Evolutionary conservation across 202 grass and related monocot species (phyloP).

Genomic region (Bolboschoenoplectus hybrid): DNA sequence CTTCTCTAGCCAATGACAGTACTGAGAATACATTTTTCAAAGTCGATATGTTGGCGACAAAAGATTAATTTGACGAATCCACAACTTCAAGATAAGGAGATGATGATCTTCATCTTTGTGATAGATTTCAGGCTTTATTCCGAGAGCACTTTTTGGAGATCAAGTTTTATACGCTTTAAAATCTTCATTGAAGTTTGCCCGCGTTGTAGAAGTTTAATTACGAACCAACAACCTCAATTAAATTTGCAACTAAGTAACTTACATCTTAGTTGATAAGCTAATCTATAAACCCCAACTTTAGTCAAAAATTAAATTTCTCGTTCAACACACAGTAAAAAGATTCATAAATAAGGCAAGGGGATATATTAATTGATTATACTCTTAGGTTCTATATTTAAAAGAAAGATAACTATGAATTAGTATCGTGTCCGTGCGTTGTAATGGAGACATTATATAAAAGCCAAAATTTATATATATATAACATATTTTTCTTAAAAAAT

Average conservation of each 20-base stretch:
- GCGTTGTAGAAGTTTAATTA: neutral
- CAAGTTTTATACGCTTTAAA: neutral
- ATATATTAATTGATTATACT: too few relatives aligned
- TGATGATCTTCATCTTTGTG: neutral
- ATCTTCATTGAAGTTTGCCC: neutral
- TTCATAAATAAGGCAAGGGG: too few relatives aligned
- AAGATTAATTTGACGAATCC: neutral
- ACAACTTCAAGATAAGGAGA: neutral
- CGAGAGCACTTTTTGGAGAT: neutral
- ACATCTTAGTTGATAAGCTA: neutral
- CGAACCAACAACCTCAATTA: neutral
- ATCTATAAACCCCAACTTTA: neutral
- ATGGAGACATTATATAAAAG: too few relatives aligned
- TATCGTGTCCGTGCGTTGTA: too few relatives aligned
- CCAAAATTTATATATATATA: too few relatives aligned
- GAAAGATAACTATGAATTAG: too few relatives aligned
- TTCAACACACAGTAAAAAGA: too few relatives aligned
- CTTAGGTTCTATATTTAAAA: too few relatives aligned
- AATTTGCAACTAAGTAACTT: neutral
- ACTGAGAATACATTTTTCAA: neutral
- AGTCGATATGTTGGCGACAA: neutral
- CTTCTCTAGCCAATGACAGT: neutral
- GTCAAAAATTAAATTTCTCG: too few relatives aligned
- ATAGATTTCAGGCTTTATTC: conserved; percentile 27
- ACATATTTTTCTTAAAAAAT: too few relatives aligned